phyloP scores from a whole-genome alignment of 345 rosid species.

The Gossypium longicalyx region DNA sequence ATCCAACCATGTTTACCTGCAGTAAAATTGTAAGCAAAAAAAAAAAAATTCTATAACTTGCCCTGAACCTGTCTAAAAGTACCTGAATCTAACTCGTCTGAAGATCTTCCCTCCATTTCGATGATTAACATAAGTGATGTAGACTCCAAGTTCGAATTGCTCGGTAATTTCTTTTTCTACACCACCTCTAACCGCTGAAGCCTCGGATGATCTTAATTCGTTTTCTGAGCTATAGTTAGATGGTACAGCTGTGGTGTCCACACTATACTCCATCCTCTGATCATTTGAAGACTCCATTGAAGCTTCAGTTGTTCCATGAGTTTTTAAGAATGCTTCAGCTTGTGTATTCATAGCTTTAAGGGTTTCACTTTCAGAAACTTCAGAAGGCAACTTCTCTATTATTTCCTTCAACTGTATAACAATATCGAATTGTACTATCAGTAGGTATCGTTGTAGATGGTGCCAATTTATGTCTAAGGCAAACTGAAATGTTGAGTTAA shows the following conservation, averaged over 20 bases:
- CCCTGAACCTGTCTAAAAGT: conserved; percentile 3
- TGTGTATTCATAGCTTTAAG: conserved; percentile 50
- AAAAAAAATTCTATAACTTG: background rate
- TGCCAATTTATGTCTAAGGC: background rate
- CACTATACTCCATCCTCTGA: conserved; percentile 23
- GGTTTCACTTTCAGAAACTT: conserved; percentile 45
- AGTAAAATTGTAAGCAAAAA: background rate
- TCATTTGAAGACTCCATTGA: conserved; percentile 25
- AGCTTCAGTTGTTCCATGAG: conserved; percentile 33
- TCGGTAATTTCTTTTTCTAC: conserved; percentile 52
- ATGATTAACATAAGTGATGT: conserved; percentile 55
- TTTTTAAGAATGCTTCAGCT: conserved; percentile 48
- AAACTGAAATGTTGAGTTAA: background rate
- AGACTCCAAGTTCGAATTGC: conserved; percentile 93
- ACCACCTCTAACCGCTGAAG: conserved; percentile 30
- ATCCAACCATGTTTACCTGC: background rate
- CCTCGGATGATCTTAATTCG: conserved; percentile 24
- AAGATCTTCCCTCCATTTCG: conserved; percentile 67
- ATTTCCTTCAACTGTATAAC: conserved; percentile 57
- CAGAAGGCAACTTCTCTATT: conserved; percentile 53
- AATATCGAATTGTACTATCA: background rate
- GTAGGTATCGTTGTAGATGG: background rate
- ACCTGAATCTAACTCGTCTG: conserved; percentile 94
- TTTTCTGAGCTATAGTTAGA: conserved; percentile 32
- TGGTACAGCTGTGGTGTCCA: conserved; percentile 23